These are phyloP conservation scores for Castanea sativa DNA, from an alignment of 306 rosid genomes.

Conservation along the genomic window DNA sequence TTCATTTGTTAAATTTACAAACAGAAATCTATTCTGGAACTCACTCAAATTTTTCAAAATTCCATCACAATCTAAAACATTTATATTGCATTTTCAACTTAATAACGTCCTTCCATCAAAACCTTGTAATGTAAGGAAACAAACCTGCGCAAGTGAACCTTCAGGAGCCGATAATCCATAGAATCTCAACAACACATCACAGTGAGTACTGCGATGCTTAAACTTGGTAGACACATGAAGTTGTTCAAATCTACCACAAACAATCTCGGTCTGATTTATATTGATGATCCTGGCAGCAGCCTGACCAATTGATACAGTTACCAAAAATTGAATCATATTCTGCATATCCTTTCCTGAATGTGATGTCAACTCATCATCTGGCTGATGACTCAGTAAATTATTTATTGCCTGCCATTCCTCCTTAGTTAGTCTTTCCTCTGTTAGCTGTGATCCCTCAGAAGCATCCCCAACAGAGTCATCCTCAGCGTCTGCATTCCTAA, in stretches of 20 bases:
- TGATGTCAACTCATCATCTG: slow-evolving; percentile 59
- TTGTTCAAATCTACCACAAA: slow-evolving; percentile 88
- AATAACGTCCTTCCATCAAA: slow-evolving; percentile 12
- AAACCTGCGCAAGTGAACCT: slow-evolving; percentile 98
- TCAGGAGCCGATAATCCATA: slow-evolving; percentile 93
- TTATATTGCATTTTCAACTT: slow-evolving; percentile 6
- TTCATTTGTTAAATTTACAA: not conserved
- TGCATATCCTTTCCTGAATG: slow-evolving; percentile 64
- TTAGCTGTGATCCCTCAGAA: slow-evolving; percentile 49
- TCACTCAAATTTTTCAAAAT: slow-evolving; percentile 11
- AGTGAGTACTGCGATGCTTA: slow-evolving; percentile 75
- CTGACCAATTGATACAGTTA: slow-evolving; percentile 72
- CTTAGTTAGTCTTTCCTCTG: slow-evolving; percentile 72
- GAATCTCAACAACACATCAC: slow-evolving; percentile 74
- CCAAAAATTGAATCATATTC: slow-evolving; percentile 70
- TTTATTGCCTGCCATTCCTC: slow-evolving; percentile 97
- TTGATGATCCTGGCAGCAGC: slow-evolving; percentile 85
- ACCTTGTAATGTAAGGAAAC: slow-evolving; percentile 25
- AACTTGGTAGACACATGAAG: slow-evolving; percentile 87
- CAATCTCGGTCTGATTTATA: slow-evolving; percentile 72
- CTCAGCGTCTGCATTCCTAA: slow-evolving; percentile 58
- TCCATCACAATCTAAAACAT: not conserved
- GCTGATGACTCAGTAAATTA: slow-evolving; percentile 80
- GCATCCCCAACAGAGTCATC: slow-evolving; percentile 49
- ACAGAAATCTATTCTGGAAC: not conserved